Evolutionary conservation across 805 yeast species (phyloP), one percentile per base, ranked within the genome.

Genomic region (Alloascoidea africana): DNA sequence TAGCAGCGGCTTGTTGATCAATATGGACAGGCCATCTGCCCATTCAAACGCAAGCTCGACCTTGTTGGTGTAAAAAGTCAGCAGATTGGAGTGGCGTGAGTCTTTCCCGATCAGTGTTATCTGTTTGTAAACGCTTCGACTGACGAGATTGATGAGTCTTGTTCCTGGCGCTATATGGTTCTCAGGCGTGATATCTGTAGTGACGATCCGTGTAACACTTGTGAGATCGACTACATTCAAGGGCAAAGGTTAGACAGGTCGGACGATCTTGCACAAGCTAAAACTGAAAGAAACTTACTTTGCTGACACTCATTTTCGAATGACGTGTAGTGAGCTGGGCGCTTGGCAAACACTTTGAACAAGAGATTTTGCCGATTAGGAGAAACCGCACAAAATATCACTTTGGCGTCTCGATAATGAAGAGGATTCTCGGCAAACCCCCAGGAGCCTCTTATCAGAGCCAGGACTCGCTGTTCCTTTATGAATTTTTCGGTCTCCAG

Each of bases 391-490:
- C 63, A 50, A 69, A 81, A 51, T 65, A 74, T 41, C 63, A 63
- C 43, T 64, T 67, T 6, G 62, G 60, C 27, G 48, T 42, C 27
- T 45, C 32, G 15, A 5, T 38, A 18, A 4, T 19, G 14, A 46
- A 42, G 16, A 17, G 80, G 85, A 38, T 66, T 59, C 27, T 75
- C 78, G 1, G 76, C 66, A 50, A 65, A 78, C 8, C 80, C 87
- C 94, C 94, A 84, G 2, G 81, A 68, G 1, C 94, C 94, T 48
- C 69, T 74, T 17, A 84, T 73, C 36, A 84, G 56, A 49, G 74
- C 76, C 41, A 80, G 55, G 35, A 78, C 73, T 47, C 89, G 65
- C 57, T 81, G 91, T 51, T 80, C 86, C 40, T 70, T 69, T 11
- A 83, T 85, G 51, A 80, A 81, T 30, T 74, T 77, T 40, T 66